A percentile compares a stretch with the other conserved stretches of the same genome.
Conservation (phyloP, 2,329 filamentous ascomycete genomes). For the Dryadomyces sulphureus region DNA sequence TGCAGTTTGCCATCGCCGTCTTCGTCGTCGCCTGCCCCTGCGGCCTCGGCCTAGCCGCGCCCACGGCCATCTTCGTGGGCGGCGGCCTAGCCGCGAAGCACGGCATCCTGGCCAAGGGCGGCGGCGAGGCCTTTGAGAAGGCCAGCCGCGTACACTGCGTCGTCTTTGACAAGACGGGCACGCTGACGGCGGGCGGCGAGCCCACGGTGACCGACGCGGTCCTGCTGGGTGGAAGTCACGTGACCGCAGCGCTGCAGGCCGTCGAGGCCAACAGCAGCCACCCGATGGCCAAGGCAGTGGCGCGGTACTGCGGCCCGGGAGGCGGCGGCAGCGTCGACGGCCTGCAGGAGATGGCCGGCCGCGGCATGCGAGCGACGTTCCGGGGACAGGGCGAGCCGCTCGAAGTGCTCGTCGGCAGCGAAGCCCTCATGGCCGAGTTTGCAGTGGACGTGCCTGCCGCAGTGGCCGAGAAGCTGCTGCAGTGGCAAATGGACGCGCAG, state of each 20-base stretch:
- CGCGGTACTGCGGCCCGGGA: slow-evolving; percentile 38
- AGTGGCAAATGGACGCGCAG: slow-evolving; percentile 49
- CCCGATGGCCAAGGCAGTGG: slow-evolving; percentile 57
- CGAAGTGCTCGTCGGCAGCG: slow-evolving; percentile 56
- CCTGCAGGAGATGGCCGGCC: slow-evolving; percentile 55
- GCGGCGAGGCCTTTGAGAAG: slow-evolving; percentile 75
- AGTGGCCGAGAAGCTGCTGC: slow-evolving; percentile 24
- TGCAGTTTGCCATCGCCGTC: slow-evolving; percentile 73
- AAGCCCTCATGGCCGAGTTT: slow-evolving; percentile 46
- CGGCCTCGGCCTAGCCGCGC: slow-evolving; percentile 70
- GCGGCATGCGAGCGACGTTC: slow-evolving; percentile 48
- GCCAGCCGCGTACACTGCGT: slow-evolving; percentile 64
- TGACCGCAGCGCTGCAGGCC: slow-evolving; percentile 40
- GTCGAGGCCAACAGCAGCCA: slow-evolving; percentile 62
- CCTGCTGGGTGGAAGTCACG: slow-evolving; percentile 21
- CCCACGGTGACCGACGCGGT: slow-evolving; percentile 48
- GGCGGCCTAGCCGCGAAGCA: slow-evolving; percentile 65
- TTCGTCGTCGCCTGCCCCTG: slow-evolving; percentile 82
- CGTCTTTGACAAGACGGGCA: slow-evolving; percentile 83
- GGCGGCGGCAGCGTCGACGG: slow-evolving; percentile 17
- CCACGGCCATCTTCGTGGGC: slow-evolving; percentile 73
- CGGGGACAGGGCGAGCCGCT: slow-evolving; percentile 15
- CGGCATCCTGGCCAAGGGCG: slow-evolving; percentile 71
- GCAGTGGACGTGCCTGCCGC: slow-evolving; percentile 22
- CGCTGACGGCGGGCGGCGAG: slow-evolving; percentile 58